phyloP scores from a whole-genome alignment of 352 stramenopile species.

The Phytophthora citrophthora region DNA sequence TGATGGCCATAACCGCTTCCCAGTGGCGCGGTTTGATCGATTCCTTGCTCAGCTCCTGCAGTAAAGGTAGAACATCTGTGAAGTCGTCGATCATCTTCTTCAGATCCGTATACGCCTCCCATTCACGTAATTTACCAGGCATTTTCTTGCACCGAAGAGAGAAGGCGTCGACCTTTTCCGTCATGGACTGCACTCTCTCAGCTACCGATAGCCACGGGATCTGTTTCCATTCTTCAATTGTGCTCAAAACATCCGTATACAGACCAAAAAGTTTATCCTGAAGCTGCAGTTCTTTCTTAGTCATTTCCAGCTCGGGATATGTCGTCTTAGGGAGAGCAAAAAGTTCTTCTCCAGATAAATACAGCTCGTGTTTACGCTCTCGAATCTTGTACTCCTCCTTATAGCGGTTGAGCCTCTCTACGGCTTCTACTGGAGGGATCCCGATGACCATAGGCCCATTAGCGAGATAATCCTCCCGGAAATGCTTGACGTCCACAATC shows the following conservation, averaged over 20 bases:
- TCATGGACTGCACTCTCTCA: slow-evolving; percentile 96
- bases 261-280: slow-evolving; percentile 95
- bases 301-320: slow-evolving; percentile 97
- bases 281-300: slow-evolving; percentile 97
- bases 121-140: slow-evolving; percentile 95
- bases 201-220: slow-evolving; percentile 95
- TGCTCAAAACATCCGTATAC: slow-evolving; percentile 97
- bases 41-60: slow-evolving; percentile 97
- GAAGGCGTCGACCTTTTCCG: slow-evolving; percentile 97
- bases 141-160: slow-evolving; percentile 97
- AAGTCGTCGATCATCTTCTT: slow-evolving; percentile 99
- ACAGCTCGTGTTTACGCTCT: slow-evolving; percentile 97
- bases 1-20: slow-evolving; percentile 97
- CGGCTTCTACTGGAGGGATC: slow-evolving; percentile 95
- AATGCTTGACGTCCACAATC: slow-evolving; percentile 96
- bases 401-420: slow-evolving; percentile 97
- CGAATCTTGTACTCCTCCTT: slow-evolving; percentile 98
- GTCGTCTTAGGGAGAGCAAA: slow-evolving; percentile 96
- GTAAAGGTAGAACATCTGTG: slow-evolving; percentile 95
- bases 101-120: slow-evolving; percentile 97
- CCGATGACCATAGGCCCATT: slow-evolving; percentile 98
- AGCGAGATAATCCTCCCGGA: slow-evolving; percentile 95
- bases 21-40: slow-evolving; percentile 97
- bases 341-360: slow-evolving; percentile 95
- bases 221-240: slow-evolving; percentile 97